Evolutionary conservation across 2,329 filamentous ascomycete genomes (phyloP), one percentile per base, ranked within the genome.

Genomic region (Alternaria arbusti): DNA sequence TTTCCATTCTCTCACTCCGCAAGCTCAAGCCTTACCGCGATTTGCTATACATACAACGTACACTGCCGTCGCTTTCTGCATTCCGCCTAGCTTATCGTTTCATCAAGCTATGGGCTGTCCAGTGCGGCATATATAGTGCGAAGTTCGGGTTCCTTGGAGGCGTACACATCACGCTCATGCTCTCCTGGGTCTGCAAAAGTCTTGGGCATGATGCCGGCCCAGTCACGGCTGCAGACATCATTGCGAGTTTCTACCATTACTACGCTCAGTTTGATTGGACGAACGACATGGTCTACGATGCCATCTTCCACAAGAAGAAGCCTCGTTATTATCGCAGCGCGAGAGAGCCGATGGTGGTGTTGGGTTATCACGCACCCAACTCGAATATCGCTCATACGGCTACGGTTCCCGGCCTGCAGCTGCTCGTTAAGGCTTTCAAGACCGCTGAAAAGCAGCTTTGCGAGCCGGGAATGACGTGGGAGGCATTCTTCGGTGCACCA

Each of bases 11-110:
- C 44, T 86, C 86, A 0, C 80, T 91, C 13, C 82, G 84, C 51
- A 90, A 90, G 64, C 81, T 92, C 26, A 91, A 91, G 72, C 86
- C 89, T 1, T 84, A 85, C 30, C 84, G 89, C 17, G 90, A 92
- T 67, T 79, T 90, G 17, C 82, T 84, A 58, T 90, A 89, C 72
- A 80, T 92, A 25, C 83, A 84, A 22, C 83, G 84, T 10, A 89
- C 88, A 0, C 80, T 91, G 11, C 89, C 89, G 0, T 86, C 90
- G 49, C 80, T 87, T 49, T 79, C 83, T 2, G 80, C 84, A 10
- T 92, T 90, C 73, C 84, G 85, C 7, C 70, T 85, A 8, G 88
- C 88, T 0, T 86, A 90, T 69, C 84, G 87, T 2, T 82, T 86
- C 59, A 84, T 92, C 72, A 89, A 86, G 70, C 80, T 84, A 1